phyloP scores from a whole-genome alignment of 2,329 filamentous ascomycete species.

The Colletotrichum euphorbiae region DNA sequence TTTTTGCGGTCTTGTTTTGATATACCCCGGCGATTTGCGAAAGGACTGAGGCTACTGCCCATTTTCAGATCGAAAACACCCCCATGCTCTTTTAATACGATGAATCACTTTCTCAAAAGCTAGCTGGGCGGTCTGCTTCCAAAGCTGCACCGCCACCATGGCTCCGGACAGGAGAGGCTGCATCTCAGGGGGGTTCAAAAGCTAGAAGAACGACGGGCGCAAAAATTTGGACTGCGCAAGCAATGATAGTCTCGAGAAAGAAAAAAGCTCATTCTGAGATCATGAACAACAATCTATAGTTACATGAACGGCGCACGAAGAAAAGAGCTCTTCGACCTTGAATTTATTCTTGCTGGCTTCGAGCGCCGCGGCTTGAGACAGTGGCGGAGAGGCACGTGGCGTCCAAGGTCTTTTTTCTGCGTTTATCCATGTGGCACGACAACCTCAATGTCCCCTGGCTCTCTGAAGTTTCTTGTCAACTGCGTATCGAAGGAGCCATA shows the following conservation, averaged over 20 bases:
- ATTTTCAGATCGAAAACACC: not conserved
- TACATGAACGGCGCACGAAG: too few relatives aligned
- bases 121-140: not conserved
- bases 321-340: too few relatives aligned
- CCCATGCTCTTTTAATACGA: not conserved
- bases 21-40: slow-evolving; percentile 38
- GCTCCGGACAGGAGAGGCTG: not conserved
- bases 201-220: not conserved
- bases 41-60: slow-evolving; percentile 1
- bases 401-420: too few relatives aligned
- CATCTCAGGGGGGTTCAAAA: slow-evolving; percentile 9
- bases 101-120: not conserved
- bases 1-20: slow-evolving; percentile 20
- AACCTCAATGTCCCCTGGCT: too few relatives aligned
- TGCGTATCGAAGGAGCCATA: too few relatives aligned
- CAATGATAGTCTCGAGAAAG: slow-evolving; percentile 22
- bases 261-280: not conserved
- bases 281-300: not conserved
- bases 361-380: too few relatives aligned
- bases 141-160: not conserved
- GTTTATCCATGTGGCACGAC: too few relatives aligned
- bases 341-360: too few relatives aligned
- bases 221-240: slow-evolving; percentile 36
- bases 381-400: too few relatives aligned
- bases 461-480: too few relatives aligned